Conservation (phyloP, 352 stramenopile species). For the Globisporangium recalcitrans region DNA sequence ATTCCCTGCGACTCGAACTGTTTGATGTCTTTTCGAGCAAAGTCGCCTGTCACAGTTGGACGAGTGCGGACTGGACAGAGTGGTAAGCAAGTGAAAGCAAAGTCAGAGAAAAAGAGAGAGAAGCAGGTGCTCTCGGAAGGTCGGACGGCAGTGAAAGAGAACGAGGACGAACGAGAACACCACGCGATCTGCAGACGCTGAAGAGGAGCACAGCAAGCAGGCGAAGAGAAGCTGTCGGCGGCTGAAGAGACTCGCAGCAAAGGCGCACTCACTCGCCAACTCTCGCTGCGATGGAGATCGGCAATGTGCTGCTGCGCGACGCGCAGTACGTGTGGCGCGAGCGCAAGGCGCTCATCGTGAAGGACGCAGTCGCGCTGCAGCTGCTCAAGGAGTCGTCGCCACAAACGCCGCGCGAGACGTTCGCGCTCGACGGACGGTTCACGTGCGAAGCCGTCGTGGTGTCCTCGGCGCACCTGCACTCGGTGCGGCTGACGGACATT, state of each 20-base stretch:
- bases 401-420: constrained; percentile 19
- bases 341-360: constrained; percentile 27
- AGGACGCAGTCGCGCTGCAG: constrained; percentile 33
- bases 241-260: too few species aligned
- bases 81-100: background rate
- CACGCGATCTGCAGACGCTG: background rate
- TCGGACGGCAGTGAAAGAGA: background rate
- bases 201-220: background rate
- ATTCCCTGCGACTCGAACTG: too few species aligned
- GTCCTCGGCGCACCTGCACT: constrained; percentile 54
- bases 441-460: constrained; percentile 53
- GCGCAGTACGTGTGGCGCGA: constrained; percentile 45
- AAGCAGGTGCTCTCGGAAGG: background rate
- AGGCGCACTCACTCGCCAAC: background rate
- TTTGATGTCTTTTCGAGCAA: too few species aligned
- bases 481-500: constrained; percentile 41
- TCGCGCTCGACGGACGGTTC: constrained; percentile 37
- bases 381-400: constrained; percentile 14
- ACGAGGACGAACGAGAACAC: background rate
- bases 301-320: constrained; percentile 41
- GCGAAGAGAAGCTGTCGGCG: too few species aligned
- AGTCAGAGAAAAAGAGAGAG: background rate
- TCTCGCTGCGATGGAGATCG: constrained; percentile 34
- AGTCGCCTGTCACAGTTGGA: background rate
- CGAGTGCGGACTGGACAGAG: background rate